These are phyloP conservation scores for Blastomyces emzantsi DNA, from an alignment of 2,329 filamentous ascomycete genomes.

Conservation along the genomic window DNA sequence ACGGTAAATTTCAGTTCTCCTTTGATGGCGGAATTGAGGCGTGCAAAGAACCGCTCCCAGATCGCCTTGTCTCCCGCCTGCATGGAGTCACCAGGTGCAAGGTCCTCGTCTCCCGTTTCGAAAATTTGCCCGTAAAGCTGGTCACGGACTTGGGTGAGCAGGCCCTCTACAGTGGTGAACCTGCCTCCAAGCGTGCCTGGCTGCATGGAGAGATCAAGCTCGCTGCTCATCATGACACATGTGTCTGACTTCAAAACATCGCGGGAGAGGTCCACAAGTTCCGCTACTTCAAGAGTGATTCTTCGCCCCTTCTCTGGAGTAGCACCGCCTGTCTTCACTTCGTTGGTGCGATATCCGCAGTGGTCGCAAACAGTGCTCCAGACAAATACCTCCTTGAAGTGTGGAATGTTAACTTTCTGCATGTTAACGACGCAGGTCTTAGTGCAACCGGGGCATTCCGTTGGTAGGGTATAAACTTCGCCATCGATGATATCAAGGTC, in stretches of 20 bases:
- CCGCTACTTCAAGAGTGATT: conserved; percentile 67
- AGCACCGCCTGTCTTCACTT: conserved; percentile 94
- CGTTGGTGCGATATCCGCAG: conserved; percentile 91
- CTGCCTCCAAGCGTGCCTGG: conserved; percentile 90
- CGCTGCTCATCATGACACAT: conserved; percentile 75
- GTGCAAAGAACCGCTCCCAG: conserved; percentile 75
- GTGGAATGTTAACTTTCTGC: conserved; percentile 97
- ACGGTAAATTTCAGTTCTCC: conserved; percentile 75
- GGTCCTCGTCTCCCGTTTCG: conserved; percentile 52
- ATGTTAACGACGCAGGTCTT: conserved; percentile 84
- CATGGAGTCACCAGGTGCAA: conserved; percentile 70
- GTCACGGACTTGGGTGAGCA: conserved; percentile 83
- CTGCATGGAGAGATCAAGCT: conserved; percentile 78
- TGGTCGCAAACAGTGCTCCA: conserved; percentile 89
- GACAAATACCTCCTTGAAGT: conserved; percentile 94
- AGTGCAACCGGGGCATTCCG: conserved; percentile 83
- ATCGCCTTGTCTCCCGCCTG: conserved; percentile 52
- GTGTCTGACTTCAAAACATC: conserved; percentile 97
- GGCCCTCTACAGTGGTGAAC: conserved; percentile 93
- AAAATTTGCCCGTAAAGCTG: conserved; percentile 87
- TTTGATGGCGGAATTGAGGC: conserved; percentile 66
- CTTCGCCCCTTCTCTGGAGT: conserved; percentile 78
- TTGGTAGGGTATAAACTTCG: conserved; percentile 87
- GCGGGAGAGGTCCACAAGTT: conserved; percentile 64
- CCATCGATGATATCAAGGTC: conserved; percentile 83